A percentile compares a stretch with the other conserved stretches of the same genome.
These are phyloP conservation scores for Cupressus sempervirens DNA, from an alignment of 75 land plant genomes.

Conservation along the genomic window DNA sequence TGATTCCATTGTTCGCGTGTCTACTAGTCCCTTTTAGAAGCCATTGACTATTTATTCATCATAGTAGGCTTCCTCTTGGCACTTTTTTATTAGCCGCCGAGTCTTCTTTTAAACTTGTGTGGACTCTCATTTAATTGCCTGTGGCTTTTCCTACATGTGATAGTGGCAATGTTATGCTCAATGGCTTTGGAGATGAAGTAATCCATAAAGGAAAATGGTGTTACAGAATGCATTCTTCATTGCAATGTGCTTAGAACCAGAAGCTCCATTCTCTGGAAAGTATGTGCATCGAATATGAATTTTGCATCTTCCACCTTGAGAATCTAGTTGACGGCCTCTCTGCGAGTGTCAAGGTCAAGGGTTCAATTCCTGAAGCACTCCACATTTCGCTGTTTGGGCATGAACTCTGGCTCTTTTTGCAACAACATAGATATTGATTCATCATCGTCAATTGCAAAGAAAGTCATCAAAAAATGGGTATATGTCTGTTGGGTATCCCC, in stretches of 20 bases:
- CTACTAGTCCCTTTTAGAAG: too few relatives aligned
- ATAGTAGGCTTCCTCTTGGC: too few relatives aligned
- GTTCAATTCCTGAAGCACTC: slow-evolving; percentile 10
- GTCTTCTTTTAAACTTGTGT: too few relatives aligned
- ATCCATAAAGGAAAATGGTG: slow-evolving; percentile 83
- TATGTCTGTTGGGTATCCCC: neutral
- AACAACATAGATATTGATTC: slow-evolving; percentile 29
- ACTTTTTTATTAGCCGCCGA: too few relatives aligned
- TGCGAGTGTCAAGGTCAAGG: slow-evolving; percentile 29
- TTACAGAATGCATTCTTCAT: slow-evolving; percentile 75
- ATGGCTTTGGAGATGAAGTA: slow-evolving; percentile 47
- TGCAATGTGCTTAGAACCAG: slow-evolving; percentile 63
- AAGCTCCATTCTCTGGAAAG: slow-evolving; percentile 93
- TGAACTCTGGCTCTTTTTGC: slow-evolving; percentile 23
- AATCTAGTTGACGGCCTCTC: slow-evolving; percentile 35
- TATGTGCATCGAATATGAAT: slow-evolving; percentile 68
- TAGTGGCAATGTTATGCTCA: slow-evolving; percentile 15
- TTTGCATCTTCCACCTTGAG: slow-evolving; percentile 52
- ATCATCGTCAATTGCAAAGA: slow-evolving; percentile 16
- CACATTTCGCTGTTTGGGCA: slow-evolving; percentile 31
- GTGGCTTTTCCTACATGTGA: too few relatives aligned
- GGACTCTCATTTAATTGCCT: too few relatives aligned
- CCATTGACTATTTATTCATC: too few relatives aligned
- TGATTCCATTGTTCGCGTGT: too few relatives aligned
- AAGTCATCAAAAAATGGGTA: neutral